Percentiles rank a stretch among this genome's conserved stretches.
phyloP scores from a whole-genome alignment of 345 rosid species.

The Combretum micranthum region DNA sequence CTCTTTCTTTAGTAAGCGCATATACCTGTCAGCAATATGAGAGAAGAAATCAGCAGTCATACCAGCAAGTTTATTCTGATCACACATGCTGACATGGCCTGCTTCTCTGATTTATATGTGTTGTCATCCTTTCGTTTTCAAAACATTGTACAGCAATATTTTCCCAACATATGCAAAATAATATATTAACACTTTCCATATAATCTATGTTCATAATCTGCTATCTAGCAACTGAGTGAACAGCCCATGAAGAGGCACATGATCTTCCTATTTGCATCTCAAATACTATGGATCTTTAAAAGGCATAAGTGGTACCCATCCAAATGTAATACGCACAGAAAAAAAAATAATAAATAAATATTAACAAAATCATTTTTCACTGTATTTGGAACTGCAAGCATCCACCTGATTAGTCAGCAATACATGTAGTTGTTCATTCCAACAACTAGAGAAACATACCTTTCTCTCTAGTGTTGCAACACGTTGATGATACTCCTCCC shows the following conservation, averaged over 20 bases:
- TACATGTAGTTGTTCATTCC: not conserved
- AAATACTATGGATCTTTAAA: not conserved
- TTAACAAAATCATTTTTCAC: not conserved
- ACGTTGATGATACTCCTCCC: conserved; percentile 98
- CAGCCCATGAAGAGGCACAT: not conserved
- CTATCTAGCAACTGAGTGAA: too few relatives aligned
- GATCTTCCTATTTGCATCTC: conserved; percentile 2
- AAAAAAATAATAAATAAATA: not conserved
- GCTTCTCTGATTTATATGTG: too few relatives aligned
- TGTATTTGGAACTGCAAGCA: too few relatives aligned
- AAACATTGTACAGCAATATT: too few relatives aligned
- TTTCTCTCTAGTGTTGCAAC: conserved; percentile 92
- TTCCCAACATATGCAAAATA: too few relatives aligned
- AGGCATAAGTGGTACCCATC: too few relatives aligned
- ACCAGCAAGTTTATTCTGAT: not conserved
- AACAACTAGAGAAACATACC: conserved; percentile 28
- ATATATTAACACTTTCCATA: too few relatives aligned
- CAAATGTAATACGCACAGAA: too few relatives aligned
- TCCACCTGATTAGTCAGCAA: too few relatives aligned
- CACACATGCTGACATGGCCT: not conserved
- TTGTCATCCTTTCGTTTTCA: too few relatives aligned
- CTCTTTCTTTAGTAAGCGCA: conserved; percentile 96
- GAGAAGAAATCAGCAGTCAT: conserved; percentile 5
- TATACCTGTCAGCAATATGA: conserved; percentile 51
- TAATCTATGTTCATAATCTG: too few relatives aligned